Percentiles rank a stretch among this genome's conserved stretches.
These are phyloP conservation scores for Cyclotella atomus DNA, from an alignment of 108 stramenopile species.

Conservation along the genomic window DNA sequence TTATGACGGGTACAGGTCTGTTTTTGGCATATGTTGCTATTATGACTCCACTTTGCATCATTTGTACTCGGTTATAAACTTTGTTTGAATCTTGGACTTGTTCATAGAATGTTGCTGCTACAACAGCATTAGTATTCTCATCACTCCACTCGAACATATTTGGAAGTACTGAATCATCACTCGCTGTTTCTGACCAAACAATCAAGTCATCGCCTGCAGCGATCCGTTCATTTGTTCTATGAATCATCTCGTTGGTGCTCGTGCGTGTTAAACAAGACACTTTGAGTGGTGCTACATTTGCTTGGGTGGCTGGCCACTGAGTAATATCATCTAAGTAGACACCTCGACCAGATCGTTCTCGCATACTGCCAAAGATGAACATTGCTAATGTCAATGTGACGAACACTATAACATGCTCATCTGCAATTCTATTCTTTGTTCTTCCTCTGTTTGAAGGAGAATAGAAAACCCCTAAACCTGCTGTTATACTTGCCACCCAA, in stretches of 20 bases:
- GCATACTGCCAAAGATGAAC: conserved; percentile 5
- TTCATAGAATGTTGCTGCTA: conserved; percentile 2
- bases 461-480: neutral
- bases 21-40: conserved; percentile 5
- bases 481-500: conserved; percentile 2
- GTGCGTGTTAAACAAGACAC: conserved; percentile 9
- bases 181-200: conserved; percentile 5
- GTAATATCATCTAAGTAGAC: neutral
- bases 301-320: conserved; percentile 1
- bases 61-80: conserved; percentile 6
- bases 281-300: conserved; percentile 3
- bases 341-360: conserved; percentile 4
- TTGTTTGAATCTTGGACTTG: neutral
- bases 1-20: conserved; percentile 12
- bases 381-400: neutral
- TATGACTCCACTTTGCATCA: neutral
- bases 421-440: conserved; percentile 1
- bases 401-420: neutral
- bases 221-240: conserved; percentile 9
- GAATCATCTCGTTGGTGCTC: neutral
- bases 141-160: conserved; percentile 1
- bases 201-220: conserved; percentile 9
- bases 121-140: conserved; percentile 6
- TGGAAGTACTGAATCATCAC: neutral
- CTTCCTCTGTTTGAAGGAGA: neutral